Base-by-base conservation (phyloP, 768 basidiomycete species). In the Hydnomerulius pinastri region DNA sequence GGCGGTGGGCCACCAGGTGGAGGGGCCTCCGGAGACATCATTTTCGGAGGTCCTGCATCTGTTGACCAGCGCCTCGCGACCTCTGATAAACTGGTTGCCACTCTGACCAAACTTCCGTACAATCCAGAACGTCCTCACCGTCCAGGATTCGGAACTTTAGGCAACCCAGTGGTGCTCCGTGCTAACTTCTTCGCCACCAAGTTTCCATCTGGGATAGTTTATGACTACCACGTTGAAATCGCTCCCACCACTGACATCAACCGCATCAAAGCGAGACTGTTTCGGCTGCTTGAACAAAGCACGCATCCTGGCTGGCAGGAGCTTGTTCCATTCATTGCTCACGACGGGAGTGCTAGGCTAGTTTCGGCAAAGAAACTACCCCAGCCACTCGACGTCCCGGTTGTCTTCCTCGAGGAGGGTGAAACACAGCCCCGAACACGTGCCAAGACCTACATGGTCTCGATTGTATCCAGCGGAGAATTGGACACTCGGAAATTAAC, bases 181-280 rank as follows among this genome's bases (percentile, higher is more conserved):
- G 63, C 78, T 32, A 81, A 81, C 50, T 80, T 80, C 59, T 81
- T 82, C 55, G 53, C 79, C 0, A 58, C 79, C 46, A 67, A 60
- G 18, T 67, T 79, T 27, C 71, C 76, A 0, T 71, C 71, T 44
- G 68, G 65, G 0, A 55, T 69, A 15, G 51, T 81, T 4, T 72
- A 71, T 46, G 79, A 82, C 53, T 81, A 81, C 51, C 70, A 71
- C 25, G 65, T 78, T 50, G 56, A 65, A 0, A 58, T 77, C 9
- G 41, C 58, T 2, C 78, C 77, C 18, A 59, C 37, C 11, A 68
- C 66, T 1, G 55, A 66, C 40, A 56, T 72, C 43, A 73, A 63
- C 50, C 67, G 73, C 15, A 66, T 79, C 42, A 70, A 64, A 46
- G 55, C 64, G 7, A 65, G 78, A 11, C 63, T 82, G 40, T 76